These are phyloP conservation scores for Acephala macrosclerotiorum DNA, from an alignment of 2,329 filamentous ascomycete species.

Conservation along the genomic window DNA sequence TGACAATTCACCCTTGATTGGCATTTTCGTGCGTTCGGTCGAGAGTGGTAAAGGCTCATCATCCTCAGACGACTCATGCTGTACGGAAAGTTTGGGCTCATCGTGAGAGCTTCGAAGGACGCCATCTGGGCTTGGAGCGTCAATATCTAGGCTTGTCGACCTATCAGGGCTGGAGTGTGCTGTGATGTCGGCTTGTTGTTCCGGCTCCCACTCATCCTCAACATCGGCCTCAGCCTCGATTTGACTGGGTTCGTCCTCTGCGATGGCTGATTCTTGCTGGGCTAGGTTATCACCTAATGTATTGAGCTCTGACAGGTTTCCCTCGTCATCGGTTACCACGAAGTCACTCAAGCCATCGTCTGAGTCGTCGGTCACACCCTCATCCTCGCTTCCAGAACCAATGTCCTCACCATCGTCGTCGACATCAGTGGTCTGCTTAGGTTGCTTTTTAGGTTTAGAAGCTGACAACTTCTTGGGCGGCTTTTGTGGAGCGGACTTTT, in stretches of 20 bases:
- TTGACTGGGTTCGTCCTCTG: constrained; percentile 27
- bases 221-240: constrained; percentile 15
- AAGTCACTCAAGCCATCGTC: constrained; percentile 58
- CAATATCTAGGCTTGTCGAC: constrained; percentile 28
- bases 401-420: constrained; percentile 36
- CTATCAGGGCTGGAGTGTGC: constrained; percentile 6
- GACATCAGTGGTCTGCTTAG: constrained; percentile 2
- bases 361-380: constrained; percentile 37
- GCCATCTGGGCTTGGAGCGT: constrained; percentile 16
- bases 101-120: constrained; percentile 1
- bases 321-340: constrained; percentile 49
- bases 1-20: constrained; percentile 17
- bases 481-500: constrained; percentile 48
- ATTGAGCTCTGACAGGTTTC: constrained; percentile 15
- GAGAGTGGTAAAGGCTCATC: constrained; percentile 1
- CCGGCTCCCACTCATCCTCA: constrained; percentile 16
- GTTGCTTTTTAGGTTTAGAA: background rate
- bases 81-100: background rate
- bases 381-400: constrained; percentile 32
- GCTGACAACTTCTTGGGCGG: background rate
- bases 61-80: background rate
- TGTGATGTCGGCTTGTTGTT: background rate
- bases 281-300: constrained; percentile 32
- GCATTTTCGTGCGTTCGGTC: background rate
- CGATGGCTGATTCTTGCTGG: constrained; percentile 31